Percentiles rank a stretch among this genome's conserved stretches.
These are phyloP conservation scores for Solanum hybrid DNA, from an alignment of 305 asterid genomes.

Conservation along the genomic window DNA sequence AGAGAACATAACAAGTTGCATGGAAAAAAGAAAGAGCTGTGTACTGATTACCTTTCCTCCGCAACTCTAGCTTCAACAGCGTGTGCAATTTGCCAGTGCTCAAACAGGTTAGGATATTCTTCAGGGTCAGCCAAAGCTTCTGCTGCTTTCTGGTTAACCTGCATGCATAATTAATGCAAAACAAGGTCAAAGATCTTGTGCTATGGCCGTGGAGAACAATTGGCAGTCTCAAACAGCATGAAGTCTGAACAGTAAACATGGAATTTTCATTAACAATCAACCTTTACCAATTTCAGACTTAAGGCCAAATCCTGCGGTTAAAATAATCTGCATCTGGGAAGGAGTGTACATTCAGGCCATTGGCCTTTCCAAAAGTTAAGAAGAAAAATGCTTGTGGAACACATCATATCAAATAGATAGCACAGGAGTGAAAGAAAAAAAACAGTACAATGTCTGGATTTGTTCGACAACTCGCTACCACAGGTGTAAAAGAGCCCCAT, in stretches of 20 bases:
- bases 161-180: slow-evolving; percentile 13
- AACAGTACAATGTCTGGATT: not conserved
- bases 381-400: not conserved
- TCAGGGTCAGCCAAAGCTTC: slow-evolving; percentile 98
- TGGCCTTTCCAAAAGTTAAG: not conserved
- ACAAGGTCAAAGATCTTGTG: not conserved
- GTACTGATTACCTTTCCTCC: slow-evolving; percentile 52
- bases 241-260: not conserved
- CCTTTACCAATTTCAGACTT: not conserved
- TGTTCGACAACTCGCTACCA: not conserved
- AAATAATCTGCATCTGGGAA: not conserved
- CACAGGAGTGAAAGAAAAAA: not conserved
- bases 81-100: slow-evolving; percentile 96
- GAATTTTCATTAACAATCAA: not conserved
- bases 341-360: not conserved
- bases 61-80: slow-evolving; percentile 66
- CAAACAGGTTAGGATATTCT: slow-evolving; percentile 93
- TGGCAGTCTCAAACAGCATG: not conserved
- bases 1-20: not conserved
- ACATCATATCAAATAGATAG: not conserved
- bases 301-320: not conserved
- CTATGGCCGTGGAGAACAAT: not conserved
- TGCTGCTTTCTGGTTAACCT: slow-evolving; percentile 96
- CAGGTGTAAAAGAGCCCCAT: not conserved
- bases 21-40: slow-evolving; percentile 5